Evolutionary conservation across 139 green algal genomes (phyloP).

Genomic region (Coelastrella sp.): DNA sequence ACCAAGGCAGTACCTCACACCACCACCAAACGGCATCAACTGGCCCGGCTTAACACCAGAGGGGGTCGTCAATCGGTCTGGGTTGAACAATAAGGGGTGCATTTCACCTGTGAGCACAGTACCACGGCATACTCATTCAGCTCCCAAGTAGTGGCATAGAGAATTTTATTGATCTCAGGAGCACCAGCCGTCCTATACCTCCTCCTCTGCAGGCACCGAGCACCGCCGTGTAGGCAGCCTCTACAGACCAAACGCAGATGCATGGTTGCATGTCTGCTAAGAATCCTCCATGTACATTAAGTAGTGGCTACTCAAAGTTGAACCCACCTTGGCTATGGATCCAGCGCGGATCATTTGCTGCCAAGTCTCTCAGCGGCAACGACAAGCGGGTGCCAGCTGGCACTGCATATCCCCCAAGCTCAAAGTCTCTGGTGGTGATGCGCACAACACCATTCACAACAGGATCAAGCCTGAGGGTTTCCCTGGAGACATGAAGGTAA

Average conservation of each 20-base stretch:
- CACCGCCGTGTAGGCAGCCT: too few species aligned
- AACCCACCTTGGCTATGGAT: background rate
- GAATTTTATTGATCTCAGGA: too few species aligned
- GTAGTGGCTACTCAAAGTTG: background rate
- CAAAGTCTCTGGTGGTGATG: background rate
- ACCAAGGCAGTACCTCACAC: conserved; percentile 47
- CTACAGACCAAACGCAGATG: too few species aligned
- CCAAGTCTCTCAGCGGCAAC: conserved; percentile 5
- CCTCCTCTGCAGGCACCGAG: too few species aligned
- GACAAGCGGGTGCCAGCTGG: background rate
- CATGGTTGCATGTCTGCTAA: too few species aligned
- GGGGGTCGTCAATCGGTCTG: conserved; percentile 21
- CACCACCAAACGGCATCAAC: conserved; percentile 34
- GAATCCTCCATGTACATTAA: too few species aligned
- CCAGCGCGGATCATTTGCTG: conserved; percentile 28
- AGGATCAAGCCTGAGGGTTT: background rate
- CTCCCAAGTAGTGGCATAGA: too few species aligned
- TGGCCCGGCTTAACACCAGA: conserved; percentile 23
- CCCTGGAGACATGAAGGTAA: background rate
- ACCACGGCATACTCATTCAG: background rate
- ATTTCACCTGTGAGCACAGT: background rate
- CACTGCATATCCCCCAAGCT: background rate
- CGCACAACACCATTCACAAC: conserved; percentile 7
- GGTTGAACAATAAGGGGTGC: conserved; percentile 29
- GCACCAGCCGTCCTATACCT: too few species aligned